Conservation (phyloP, 176 grass and related monocot species). For the Cenchrus americanus region DNA sequence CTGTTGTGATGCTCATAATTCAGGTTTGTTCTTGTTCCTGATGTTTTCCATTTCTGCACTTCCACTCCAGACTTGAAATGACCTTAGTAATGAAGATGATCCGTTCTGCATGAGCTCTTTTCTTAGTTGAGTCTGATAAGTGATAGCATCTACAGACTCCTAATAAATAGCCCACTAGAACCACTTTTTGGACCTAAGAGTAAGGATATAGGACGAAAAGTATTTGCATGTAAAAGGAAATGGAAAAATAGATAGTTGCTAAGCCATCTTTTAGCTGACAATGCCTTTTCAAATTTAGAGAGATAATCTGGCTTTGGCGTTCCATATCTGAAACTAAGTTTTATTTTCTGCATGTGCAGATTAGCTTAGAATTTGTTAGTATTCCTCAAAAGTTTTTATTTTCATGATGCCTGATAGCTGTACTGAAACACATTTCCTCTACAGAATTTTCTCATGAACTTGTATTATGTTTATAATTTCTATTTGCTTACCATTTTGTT, state of each 20-base stretch:
- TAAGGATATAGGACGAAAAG: neutral
- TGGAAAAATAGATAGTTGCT: neutral
- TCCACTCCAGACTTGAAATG: too few relatives aligned
- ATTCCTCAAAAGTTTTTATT: neutral
- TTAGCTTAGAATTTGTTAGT: constrained; percentile 16
- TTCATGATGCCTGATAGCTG: neutral
- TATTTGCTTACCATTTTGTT: too few relatives aligned
- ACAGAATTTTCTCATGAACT: constrained; percentile 11
- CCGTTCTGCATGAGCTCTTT: constrained; percentile 1
- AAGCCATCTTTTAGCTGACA: neutral
- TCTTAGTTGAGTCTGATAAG: neutral
- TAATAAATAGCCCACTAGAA: neutral
- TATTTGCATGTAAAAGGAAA: neutral
- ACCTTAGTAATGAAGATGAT: constrained; percentile 8
- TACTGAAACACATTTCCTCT: neutral
- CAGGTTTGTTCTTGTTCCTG: neutral
- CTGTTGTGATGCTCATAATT: too few relatives aligned
- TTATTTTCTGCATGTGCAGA: neutral
- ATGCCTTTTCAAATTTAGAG: neutral
- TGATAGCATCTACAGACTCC: neutral
- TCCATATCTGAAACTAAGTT: too few relatives aligned
- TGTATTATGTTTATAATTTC: neutral
- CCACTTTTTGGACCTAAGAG: neutral
- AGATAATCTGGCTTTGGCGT: neutral
- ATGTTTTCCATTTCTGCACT: neutral